phyloP scores from a whole-genome alignment of 257 asterid genomes.

The Agastache rugosa region DNA sequence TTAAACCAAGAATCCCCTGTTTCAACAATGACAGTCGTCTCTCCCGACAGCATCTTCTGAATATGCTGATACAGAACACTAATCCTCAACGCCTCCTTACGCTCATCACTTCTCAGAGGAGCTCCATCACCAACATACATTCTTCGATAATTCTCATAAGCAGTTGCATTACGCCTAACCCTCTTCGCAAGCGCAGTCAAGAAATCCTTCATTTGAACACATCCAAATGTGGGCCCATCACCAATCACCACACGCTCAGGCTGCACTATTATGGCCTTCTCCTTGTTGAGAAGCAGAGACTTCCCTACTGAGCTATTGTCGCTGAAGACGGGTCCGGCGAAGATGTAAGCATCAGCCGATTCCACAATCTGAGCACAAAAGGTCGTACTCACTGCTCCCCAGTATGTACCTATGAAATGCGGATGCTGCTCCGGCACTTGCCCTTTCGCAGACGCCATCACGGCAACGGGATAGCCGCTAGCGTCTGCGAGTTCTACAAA shows the following conservation, averaged over 20 bases:
- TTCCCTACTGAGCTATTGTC: conserved; percentile 46
- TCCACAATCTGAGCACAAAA: conserved; percentile 50
- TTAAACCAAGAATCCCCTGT: conserved; percentile 52
- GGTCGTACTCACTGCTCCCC: conserved; percentile 47
- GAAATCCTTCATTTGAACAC: conserved; percentile 45
- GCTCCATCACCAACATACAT: conserved; percentile 40
- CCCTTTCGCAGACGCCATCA: conserved; percentile 52
- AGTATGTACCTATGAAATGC: conserved; percentile 47
- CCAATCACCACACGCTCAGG: conserved; percentile 47
- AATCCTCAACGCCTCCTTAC: conserved; percentile 46
- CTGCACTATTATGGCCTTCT: conserved; percentile 44
- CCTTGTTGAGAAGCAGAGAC: conserved; percentile 44
- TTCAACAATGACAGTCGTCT: conserved; percentile 44
- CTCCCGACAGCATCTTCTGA: conserved; percentile 43
- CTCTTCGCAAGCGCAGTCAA: conserved; percentile 32
- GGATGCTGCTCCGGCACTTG: conserved; percentile 45
- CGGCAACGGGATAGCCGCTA: conserved; percentile 41
- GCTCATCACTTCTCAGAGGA: conserved; percentile 30
- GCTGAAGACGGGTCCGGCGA: conserved; percentile 45
- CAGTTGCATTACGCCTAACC: conserved; percentile 37
- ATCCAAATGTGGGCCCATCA: conserved; percentile 42
- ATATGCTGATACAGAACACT: conserved; percentile 45
- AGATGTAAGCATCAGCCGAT: conserved; percentile 49
- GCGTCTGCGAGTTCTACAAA: conserved; percentile 42
- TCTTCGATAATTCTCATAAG: conserved; percentile 44